Evolutionary conservation across 352 stramenopile species (phyloP).

Genomic region (Globisporangium echinulatum): DNA sequence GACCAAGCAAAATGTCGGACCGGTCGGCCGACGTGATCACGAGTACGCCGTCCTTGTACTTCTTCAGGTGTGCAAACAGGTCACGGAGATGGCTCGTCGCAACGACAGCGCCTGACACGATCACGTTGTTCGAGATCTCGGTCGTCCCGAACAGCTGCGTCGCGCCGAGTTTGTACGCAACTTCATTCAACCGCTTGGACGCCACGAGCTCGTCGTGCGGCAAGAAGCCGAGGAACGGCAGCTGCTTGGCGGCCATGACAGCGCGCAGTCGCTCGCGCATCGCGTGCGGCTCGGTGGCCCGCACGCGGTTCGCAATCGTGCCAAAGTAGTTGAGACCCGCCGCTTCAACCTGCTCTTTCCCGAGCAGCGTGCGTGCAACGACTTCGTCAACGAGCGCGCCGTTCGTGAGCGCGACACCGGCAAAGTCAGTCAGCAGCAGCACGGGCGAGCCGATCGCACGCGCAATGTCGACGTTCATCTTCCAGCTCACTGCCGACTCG

Average conservation of each 20-base stretch:
- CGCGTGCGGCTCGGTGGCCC: slow-evolving; percentile 23
- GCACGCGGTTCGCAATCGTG: slow-evolving; percentile 70
- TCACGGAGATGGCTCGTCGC: slow-evolving; percentile 68
- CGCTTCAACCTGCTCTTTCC: slow-evolving; percentile 51
- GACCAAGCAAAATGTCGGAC: slow-evolving; percentile 61
- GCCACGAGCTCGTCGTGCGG: slow-evolving; percentile 62
- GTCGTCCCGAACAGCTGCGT: slow-evolving; percentile 57
- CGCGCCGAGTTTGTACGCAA: slow-evolving; percentile 53
- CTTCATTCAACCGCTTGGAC: slow-evolving; percentile 74
- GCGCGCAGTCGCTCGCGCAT: slow-evolving; percentile 26
- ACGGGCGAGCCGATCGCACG: slow-evolving; percentile 61
- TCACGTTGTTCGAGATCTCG: slow-evolving; percentile 59
- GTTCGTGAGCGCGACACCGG: slow-evolving; percentile 17
- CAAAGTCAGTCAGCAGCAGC: slow-evolving; percentile 56
- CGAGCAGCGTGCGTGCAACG: slow-evolving; percentile 41
- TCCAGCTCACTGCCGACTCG: slow-evolving; percentile 72
- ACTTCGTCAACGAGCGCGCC: slow-evolving; percentile 43
- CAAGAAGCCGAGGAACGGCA: slow-evolving; percentile 63
- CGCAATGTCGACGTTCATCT: slow-evolving; percentile 74
- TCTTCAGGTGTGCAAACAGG: slow-evolving; percentile 68
- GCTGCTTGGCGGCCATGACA: slow-evolving; percentile 28
- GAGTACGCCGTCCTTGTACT: slow-evolving; percentile 67
- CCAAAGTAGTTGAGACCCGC: slow-evolving; percentile 62
- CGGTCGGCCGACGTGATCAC: slow-evolving; percentile 77
- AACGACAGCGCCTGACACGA: slow-evolving; percentile 60